Evolutionary conservation across 208 protist genomes (phyloP), one percentile per base, ranked within the genome.

Genomic region (Leishmania lainsoni): DNA sequence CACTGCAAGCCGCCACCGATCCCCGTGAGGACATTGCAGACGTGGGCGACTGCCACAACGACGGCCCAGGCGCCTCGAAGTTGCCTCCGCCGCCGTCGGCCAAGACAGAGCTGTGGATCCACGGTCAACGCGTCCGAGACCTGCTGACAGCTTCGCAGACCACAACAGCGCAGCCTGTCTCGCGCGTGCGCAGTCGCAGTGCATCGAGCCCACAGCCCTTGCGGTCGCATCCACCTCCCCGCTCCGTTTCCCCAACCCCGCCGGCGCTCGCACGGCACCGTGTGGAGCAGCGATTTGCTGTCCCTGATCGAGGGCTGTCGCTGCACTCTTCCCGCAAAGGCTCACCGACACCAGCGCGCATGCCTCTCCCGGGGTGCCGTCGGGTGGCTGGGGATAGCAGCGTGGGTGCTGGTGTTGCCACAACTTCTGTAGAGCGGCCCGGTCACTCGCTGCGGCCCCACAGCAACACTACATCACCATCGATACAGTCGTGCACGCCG

Each of bases 121-220:
- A 52, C 32, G 80, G 80, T n/a, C 79, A 84, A 49, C 79, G 83
- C 14, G 79, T 87, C n/a, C 79, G 83, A 2, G 79, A 87, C 48
- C 63, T 87, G 48, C 75, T 87, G 20, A 29, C 51, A 10, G 32
- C 51, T 6, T 14, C 69, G 22, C 54, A n/a, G 12, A 39, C 63
- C 2, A 35, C 72, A 58, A 45, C 76, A 51, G 0, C 39, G 5
- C 42, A 56, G 29, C 69, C 58, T 32, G 32, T 71, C 39, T 72
- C 73, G 32, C 58, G 58, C 48, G 49, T 42, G 61, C 72, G 72
- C 61, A 39, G 42, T 73, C 59, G 61, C 59, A 74, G 56, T 51
- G 69, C 6, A 20, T 72, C 35, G 20, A 65, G 45, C 74, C 48
- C 66, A 26, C 78, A 66, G 49, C 78, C 29, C 26, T 10, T 39